phyloP scores from a whole-genome alignment of 139 green algal species.

The Chlorokybus atmophyticus region DNA sequence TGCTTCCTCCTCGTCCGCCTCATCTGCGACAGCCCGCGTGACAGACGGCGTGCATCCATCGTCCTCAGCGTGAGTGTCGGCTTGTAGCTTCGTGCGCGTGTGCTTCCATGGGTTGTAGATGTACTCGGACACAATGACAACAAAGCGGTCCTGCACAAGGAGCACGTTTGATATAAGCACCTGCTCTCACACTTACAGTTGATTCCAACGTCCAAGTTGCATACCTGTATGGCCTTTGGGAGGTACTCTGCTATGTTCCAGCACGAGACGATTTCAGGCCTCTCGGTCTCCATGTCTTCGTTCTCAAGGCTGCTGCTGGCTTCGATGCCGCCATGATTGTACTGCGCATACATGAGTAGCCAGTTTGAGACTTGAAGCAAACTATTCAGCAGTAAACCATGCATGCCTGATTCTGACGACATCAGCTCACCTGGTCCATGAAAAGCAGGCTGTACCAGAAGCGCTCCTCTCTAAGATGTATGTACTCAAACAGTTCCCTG shows the following conservation, averaged over 20 bases:
- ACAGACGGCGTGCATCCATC: slow-evolving; percentile 20
- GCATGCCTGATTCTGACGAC: too few species aligned
- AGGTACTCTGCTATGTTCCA: slow-evolving; percentile 36
- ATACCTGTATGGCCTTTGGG: slow-evolving; percentile 17
- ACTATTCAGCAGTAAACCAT: too few species aligned
- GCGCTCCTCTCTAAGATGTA: slow-evolving; percentile 47
- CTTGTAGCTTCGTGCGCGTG: not conserved
- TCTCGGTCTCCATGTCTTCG: slow-evolving; percentile 2
- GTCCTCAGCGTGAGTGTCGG: not conserved
- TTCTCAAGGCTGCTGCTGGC: slow-evolving; percentile 7
- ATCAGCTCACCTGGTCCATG: slow-evolving; percentile 52
- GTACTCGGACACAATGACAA: slow-evolving; percentile 62
- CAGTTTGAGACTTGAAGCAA: too few species aligned
- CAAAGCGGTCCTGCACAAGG: slow-evolving; percentile 24
- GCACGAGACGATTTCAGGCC: slow-evolving; percentile 12
- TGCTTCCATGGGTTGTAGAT: slow-evolving; percentile 71
- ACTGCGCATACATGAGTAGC: slow-evolving; percentile 1
- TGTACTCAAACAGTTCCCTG: slow-evolving; percentile 36
- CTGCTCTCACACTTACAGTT: not conserved
- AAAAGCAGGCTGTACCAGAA: slow-evolving; percentile 76
- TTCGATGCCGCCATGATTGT: slow-evolving; percentile 60
- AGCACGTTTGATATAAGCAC: not conserved
- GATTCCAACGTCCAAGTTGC: too few species aligned
- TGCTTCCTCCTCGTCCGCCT: not conserved
- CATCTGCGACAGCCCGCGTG: not conserved